A percentile compares a stretch with the other conserved stretches of the same genome.
Conservation (phyloP, 495 filamentous ascomycete genomes). For the Talaromyces liani region DNA sequence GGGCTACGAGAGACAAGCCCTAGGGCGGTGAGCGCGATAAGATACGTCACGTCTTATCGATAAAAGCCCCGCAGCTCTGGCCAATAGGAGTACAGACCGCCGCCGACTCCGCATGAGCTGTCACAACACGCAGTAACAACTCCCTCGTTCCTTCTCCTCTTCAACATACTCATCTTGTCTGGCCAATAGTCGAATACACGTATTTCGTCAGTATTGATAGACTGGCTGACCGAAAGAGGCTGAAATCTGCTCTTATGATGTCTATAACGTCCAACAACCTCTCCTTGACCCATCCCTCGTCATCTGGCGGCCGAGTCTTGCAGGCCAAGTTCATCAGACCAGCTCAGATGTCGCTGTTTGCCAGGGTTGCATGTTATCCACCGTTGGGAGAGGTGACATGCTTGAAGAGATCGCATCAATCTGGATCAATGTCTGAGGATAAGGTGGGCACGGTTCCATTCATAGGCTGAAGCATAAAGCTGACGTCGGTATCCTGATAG, state of each 20-base stretch:
- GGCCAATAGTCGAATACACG: background rate
- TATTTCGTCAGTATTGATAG: background rate
- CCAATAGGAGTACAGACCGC: conserved; percentile 3
- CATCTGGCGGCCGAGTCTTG: background rate
- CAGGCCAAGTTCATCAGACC: conserved; percentile 24
- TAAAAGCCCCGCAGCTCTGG: background rate
- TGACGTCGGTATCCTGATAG: conserved; percentile 15
- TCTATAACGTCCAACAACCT: background rate
- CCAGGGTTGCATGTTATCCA: conserved; percentile 51
- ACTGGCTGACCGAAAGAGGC: background rate
- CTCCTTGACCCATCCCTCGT: background rate
- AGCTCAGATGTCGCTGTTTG: conserved; percentile 43
- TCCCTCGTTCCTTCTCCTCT: background rate
- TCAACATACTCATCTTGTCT: background rate
- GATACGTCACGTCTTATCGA: background rate
- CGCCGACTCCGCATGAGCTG: background rate
- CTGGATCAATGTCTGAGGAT: conserved; percentile 19
- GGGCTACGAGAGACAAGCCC: too few relatives aligned
- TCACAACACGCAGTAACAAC: background rate
- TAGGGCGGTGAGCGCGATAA: background rate
- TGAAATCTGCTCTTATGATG: background rate
- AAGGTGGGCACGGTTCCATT: conserved; percentile 15
- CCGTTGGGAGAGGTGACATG: conserved; percentile 63
- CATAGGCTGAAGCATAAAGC: background rate
- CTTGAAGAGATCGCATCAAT: conserved; percentile 29